phyloP scores from a whole-genome alignment of 2,329 filamentous ascomycete genomes.

The Penicillium corylophilum region DNA sequence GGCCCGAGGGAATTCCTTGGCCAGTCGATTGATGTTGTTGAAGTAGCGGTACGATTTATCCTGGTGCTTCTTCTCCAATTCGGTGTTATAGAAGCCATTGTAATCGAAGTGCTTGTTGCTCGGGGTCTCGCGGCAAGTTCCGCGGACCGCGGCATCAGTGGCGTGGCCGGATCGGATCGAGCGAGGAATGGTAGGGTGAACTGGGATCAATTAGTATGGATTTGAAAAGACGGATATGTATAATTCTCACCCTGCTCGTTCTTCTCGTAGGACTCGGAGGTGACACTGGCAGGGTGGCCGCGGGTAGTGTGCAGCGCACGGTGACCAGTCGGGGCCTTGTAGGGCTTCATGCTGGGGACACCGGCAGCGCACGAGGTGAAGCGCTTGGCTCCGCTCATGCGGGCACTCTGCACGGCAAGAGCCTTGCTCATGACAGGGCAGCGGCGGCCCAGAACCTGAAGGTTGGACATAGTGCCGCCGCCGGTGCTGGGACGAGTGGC shows the following conservation, averaged over 20 bases:
- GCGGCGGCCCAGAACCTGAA: constrained; percentile 88
- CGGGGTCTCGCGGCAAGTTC: constrained; percentile 50
- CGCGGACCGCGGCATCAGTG: constrained; percentile 33
- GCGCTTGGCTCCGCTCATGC: constrained; percentile 39
- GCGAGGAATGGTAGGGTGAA: constrained; percentile 25
- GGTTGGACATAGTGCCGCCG: constrained; percentile 92
- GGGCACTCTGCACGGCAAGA: constrained; percentile 72
- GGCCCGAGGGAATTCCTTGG: constrained; percentile 91
- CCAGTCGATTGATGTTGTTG: constrained; percentile 99
- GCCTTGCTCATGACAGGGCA: constrained; percentile 99
- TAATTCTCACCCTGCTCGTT: constrained; percentile 50
- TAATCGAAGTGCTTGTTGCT: constrained; percentile 74
- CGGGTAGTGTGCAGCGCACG: constrained; percentile 80
- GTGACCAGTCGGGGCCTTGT: constrained; percentile 57
- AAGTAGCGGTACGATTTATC: constrained; percentile 99
- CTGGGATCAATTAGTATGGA: constrained; percentile 18
- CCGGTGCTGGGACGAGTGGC: constrained; percentile 67
- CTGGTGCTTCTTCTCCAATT: constrained; percentile 98
- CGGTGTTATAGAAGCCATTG: constrained; percentile 78
- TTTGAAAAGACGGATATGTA: background rate
- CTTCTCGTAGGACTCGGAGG: constrained; percentile 53
- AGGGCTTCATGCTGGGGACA: constrained; percentile 39
- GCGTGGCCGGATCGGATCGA: constrained; percentile 26
- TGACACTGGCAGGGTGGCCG: constrained; percentile 74
- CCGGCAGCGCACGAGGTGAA: constrained; percentile 39